A percentile compares a stretch with the other conserved stretches of the same genome.
phyloP scores from a whole-genome alignment of 2,329 filamentous ascomycete species.

The Knoxdaviesia capensis region DNA sequence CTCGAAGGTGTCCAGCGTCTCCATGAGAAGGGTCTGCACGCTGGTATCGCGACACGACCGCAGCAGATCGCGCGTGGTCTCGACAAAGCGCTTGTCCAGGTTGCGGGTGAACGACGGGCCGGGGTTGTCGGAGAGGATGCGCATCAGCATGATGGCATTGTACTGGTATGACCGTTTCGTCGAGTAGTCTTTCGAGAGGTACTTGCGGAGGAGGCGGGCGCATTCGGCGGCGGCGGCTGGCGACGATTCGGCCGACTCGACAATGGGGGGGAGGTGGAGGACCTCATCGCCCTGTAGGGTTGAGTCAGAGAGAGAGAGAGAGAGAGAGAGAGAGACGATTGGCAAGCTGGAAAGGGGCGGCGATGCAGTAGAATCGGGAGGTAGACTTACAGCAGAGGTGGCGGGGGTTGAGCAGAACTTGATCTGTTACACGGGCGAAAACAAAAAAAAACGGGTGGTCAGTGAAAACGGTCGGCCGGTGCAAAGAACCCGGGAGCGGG shows the following conservation, averaged over 20 bases:
- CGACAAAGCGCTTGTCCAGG: conserved; percentile 66
- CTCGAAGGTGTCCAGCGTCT: conserved; percentile 67
- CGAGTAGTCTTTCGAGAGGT: conserved; percentile 53
- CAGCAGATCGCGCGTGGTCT: conserved; percentile 55
- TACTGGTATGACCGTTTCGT: conserved; percentile 57
- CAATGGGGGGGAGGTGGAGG: conserved; percentile 73
- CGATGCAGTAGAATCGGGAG: too few relatives aligned
- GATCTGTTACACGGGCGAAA: too few relatives aligned
- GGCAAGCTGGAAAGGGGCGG: not conserved
- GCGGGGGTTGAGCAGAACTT: too few relatives aligned
- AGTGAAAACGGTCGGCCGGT: too few relatives aligned
- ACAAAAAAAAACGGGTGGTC: too few relatives aligned
- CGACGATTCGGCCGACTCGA: conserved; percentile 86
- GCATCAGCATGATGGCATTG: conserved; percentile 87
- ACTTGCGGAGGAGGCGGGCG: conserved; percentile 63
- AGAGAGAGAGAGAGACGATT: not conserved
- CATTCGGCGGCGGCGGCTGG: conserved; percentile 68
- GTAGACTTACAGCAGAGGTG: too few relatives aligned
- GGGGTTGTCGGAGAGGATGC: conserved; percentile 84
- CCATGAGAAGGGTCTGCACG: conserved; percentile 70
- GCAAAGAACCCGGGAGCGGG: too few relatives aligned
- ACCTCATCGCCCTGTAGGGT: too few relatives aligned
- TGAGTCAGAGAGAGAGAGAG: not conserved
- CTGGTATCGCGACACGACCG: conserved; percentile 49
- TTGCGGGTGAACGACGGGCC: conserved; percentile 81